Base-by-base conservation (phyloP, 441 rosid genomes). In the Jatropha multifida region DNA sequence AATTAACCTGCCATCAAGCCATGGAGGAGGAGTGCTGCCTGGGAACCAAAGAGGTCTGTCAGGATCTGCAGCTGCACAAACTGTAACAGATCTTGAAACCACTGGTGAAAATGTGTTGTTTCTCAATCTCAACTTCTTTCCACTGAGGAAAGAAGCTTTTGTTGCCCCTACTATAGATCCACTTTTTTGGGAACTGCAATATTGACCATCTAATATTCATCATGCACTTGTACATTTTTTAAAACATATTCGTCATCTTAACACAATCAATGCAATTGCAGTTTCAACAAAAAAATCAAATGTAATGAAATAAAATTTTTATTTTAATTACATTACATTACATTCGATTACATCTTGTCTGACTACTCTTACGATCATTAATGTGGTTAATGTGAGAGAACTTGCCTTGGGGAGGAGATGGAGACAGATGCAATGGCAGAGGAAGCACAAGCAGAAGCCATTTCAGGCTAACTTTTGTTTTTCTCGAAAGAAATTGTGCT, bases 31-130 rank as follows among this genome's bases (percentile, higher is more conserved):
- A 48, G 92, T 83, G 88, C 98, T 95, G 52, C 99, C 99, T 0
- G 99, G 99, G 87, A 95, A 95, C 99, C 99, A 95, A 71, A 95
- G 75, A 48, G 99, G 99, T 76, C 99, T 90, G 7, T 93, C 78
- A 0, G 96, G 97, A 32, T 93, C 97, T 0, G 96, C 97, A 0
- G 85, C 94, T 38, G 84, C 94, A 42, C 87, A 85, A 41, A 86
- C 82, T n/a, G 85, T 78, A 10, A 85, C 81, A 8, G 83, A 81
- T 27, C 87, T 68, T 38, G 80, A 75, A 51, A 73, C 81, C 54
- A 78, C 83, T 8, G 82, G 74, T 5, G 88, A 49, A 18, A 77
- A 52, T n/a, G 79, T 67, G 59, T 44, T 61, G 73, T 74, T 88
- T 65, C 76, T 85, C 80, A 83, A 75, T 74, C 85, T 85, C 86